phyloP scores from a whole-genome alignment of 495 filamentous ascomycete genomes.

The Penicilliopsis zonata region DNA sequence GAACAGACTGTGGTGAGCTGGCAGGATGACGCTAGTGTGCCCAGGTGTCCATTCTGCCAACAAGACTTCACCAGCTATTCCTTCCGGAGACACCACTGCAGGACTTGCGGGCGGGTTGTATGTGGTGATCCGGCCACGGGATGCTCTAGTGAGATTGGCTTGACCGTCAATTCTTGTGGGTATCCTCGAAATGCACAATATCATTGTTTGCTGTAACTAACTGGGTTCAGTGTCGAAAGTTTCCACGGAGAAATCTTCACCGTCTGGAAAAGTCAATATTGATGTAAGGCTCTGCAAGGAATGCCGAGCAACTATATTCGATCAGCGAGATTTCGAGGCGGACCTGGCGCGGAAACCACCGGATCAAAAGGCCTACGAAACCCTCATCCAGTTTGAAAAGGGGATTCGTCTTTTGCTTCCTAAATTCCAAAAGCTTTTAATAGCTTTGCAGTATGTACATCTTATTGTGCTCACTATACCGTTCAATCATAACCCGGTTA shows the following conservation, averaged over 20 bases:
- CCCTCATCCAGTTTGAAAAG: conserved; percentile 75
- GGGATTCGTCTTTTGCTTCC: conserved; percentile 80
- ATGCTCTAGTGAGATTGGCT: conserved; percentile 73
- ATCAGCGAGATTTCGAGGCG: conserved; percentile 67
- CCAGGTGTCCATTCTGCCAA: conserved; percentile 81
- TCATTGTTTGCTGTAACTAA: conserved; percentile 11
- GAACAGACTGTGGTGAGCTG: conserved; percentile 90
- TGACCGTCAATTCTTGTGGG: conserved; percentile 65
- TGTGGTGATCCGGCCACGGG: conserved; percentile 74
- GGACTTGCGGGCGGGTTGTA: conserved; percentile 84
- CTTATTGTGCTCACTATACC: no score
- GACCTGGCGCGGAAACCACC: conserved; percentile 56
- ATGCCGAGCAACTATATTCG: conserved; percentile 76
- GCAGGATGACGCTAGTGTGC: conserved; percentile 80
- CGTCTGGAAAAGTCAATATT: conserved; percentile 45
- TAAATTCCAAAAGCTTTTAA: conserved; percentile 70
- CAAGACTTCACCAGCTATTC: conserved; percentile 87
- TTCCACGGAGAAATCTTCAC: conserved; percentile 45
- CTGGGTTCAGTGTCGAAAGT: conserved; percentile 28
- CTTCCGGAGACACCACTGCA: conserved; percentile 86
- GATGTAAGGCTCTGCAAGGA: conserved; percentile 88
- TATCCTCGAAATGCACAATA: conserved; percentile 6
- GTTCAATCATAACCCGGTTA: no score
- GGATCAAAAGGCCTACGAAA: conserved; percentile 74
- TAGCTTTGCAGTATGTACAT: conserved; percentile 45